Percentiles rank a stretch among this genome's conserved stretches.
Evolutionary conservation across 2,329 filamentous ascomycete species (phyloP).

Genomic region (Exophiala sp.): DNA sequence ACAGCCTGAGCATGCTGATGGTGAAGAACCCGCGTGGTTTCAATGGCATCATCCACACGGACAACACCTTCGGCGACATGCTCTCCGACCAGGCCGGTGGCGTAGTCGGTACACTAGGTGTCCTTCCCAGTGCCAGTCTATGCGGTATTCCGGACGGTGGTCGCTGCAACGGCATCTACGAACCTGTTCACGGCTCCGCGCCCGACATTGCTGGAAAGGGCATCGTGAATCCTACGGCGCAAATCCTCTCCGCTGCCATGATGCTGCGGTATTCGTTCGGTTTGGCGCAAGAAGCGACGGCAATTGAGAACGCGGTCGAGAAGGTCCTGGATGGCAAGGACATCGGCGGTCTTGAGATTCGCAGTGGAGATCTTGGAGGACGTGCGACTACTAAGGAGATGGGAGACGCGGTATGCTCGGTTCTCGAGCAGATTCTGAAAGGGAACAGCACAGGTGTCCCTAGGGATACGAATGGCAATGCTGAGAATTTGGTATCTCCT

Average conservation of each 20-base stretch:
- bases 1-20: constrained; percentile 99
- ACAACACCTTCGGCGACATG: constrained; percentile 99
- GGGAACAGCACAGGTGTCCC: background rate
- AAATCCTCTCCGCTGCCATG: constrained; percentile 96
- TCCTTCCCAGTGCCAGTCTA: constrained; percentile 96
- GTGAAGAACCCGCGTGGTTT: constrained; percentile 92
- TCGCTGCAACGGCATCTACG: constrained; percentile 75
- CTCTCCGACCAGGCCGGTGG: constrained; percentile 99
- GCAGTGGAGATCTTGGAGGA: constrained; percentile 89
- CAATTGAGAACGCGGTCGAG: constrained; percentile 93
- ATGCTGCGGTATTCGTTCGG: constrained; percentile 96
- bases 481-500: background rate
- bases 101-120: constrained; percentile 93
- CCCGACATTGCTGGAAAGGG: constrained; percentile 95
- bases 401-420: constrained; percentile 80
- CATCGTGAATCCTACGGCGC: constrained; percentile 93
- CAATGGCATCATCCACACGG: constrained; percentile 87
- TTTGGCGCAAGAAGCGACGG: constrained; percentile 74
- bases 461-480: background rate
- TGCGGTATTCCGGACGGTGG: constrained; percentile 85
- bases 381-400: constrained; percentile 95
- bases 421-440: constrained; percentile 36
- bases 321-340: constrained; percentile 93
- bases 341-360: constrained; percentile 56
- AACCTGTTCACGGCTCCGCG: constrained; percentile 96